Evolutionary conservation across 2,329 filamentous ascomycete species (phyloP).

Genomic region (Penicillium griseofulvum): DNA sequence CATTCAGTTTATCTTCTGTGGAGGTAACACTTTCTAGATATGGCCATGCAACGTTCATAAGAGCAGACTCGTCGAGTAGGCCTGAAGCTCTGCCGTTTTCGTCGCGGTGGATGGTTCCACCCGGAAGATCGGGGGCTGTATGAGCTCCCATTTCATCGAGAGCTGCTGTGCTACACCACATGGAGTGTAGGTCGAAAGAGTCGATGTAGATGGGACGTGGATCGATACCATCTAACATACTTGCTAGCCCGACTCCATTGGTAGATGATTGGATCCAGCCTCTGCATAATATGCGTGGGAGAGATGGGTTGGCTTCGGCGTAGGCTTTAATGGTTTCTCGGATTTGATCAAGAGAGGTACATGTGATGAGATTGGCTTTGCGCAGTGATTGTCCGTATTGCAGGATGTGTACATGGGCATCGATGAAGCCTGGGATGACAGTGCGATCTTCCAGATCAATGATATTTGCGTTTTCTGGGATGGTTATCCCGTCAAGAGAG

Average conservation of each 20-base stretch:
- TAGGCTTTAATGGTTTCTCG: conserved; percentile 42
- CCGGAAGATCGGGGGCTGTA: conserved; percentile 43
- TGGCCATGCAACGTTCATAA: conserved; percentile 48
- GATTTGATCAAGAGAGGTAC: conserved; percentile 46
- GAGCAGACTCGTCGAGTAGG: conserved; percentile 48
- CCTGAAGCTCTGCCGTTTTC: conserved; percentile 45
- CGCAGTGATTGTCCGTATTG: conserved; percentile 50
- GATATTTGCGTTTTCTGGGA: conserved; percentile 21
- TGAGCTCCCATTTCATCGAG: conserved; percentile 46
- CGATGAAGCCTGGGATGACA: conserved; percentile 50
- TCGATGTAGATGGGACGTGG: conserved; percentile 50
- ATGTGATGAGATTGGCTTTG: conserved; percentile 45
- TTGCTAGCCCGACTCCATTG: conserved; percentile 44
- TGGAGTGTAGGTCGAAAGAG: conserved; percentile 51
- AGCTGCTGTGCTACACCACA: conserved; percentile 51
- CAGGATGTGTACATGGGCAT: conserved; percentile 52
- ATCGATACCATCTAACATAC: conserved; percentile 50
- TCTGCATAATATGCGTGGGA: conserved; percentile 45
- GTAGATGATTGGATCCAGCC: conserved; percentile 53
- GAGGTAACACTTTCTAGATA: conserved; percentile 45
- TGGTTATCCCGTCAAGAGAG: conserved; percentile 24
- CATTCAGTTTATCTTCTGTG: conserved; percentile 43
- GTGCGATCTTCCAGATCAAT: conserved; percentile 39
- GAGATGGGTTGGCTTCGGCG: conserved; percentile 40
- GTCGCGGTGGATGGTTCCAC: conserved; percentile 50